Percentiles rank a stretch among this genome's conserved stretches.
Conservation (phyloP, 768 basidiomycete genomes). For the Gloeophyllum trabeum region DNA sequence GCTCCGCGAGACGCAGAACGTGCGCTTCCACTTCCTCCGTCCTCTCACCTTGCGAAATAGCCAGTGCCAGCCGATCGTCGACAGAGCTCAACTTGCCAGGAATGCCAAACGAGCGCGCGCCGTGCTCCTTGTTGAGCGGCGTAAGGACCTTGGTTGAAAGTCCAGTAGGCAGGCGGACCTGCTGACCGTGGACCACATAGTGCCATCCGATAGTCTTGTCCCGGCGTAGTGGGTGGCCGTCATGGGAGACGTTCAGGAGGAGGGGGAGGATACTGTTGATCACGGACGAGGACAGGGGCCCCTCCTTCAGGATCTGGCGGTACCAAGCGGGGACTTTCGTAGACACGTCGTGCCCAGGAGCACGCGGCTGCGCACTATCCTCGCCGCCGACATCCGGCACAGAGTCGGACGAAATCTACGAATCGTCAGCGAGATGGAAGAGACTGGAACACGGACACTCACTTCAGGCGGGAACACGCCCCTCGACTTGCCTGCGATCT, state of each 20-base stretch:
- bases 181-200: constrained; percentile 24
- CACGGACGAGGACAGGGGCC: constrained; percentile 27
- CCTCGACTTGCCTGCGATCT: constrained; percentile 59
- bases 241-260: constrained; percentile 51
- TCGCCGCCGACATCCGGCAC: no score
- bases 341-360: no score
- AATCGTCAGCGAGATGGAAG: no score
- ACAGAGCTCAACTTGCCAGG: constrained; percentile 21
- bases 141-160: constrained; percentile 31
- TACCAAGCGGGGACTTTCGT: constrained; percentile 50
- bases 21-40: constrained; percentile 19
- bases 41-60: constrained; percentile 33
- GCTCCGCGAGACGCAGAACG: constrained; percentile 30
- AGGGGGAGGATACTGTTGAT: constrained; percentile 53
- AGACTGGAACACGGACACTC: no score
- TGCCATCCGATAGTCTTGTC: constrained; percentile 58
- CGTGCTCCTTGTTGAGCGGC: no score
- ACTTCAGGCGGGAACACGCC: constrained; percentile 34
- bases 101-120: no score
- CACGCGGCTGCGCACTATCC: no score
- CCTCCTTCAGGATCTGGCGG: constrained; percentile 29
- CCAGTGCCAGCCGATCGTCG: constrained; percentile 31
- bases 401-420: no score
- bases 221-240: constrained; percentile 49
- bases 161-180: constrained; percentile 31